Evolutionary conservation across 1,139 yeast species (phyloP).

Genomic region (Diutina catenulata): DNA sequence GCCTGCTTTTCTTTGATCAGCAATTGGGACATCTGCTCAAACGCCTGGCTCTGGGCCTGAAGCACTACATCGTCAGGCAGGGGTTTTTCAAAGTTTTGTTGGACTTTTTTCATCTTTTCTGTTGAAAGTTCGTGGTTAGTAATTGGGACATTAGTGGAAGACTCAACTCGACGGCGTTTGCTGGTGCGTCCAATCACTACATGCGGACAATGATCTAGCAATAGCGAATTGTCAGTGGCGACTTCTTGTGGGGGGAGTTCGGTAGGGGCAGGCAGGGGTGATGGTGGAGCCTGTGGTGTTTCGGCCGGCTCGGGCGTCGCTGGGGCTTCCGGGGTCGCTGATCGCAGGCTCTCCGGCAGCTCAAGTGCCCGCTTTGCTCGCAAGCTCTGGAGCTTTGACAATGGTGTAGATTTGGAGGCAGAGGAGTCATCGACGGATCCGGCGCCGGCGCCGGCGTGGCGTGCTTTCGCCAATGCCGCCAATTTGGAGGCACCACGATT

Average conservation of each 20-base stretch:
- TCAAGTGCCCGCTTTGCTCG: not conserved
- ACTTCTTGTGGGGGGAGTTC: not conserved
- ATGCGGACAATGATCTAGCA: not conserved
- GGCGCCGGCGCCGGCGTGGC: constrained; percentile 11
- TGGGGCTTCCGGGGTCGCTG: not conserved
- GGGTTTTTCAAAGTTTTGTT: not conserved
- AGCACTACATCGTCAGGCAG: constrained; percentile 65
- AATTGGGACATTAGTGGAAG: not conserved
- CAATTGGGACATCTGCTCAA: constrained; percentile 24
- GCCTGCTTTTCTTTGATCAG: constrained; percentile 6
- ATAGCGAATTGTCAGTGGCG: not conserved
- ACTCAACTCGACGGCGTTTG: not conserved
- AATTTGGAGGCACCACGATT: constrained; percentile 11
- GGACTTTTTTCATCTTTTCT: constrained; percentile 4
- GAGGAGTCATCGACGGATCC: not conserved
- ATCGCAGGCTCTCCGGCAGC: not conserved
- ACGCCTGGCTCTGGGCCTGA: constrained; percentile 47
- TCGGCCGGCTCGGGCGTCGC: not conserved
- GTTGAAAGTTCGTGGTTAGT: constrained; percentile 5
- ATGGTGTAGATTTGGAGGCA: not conserved
- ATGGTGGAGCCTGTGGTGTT: not conserved
- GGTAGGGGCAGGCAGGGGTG: not conserved
- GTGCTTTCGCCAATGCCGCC: constrained; percentile 35
- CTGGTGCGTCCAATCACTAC: constrained; percentile 1
- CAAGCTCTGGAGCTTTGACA: not conserved